Conservation (phyloP, 768 basidiomycete genomes). For the Pisolithus sp. region DNA sequence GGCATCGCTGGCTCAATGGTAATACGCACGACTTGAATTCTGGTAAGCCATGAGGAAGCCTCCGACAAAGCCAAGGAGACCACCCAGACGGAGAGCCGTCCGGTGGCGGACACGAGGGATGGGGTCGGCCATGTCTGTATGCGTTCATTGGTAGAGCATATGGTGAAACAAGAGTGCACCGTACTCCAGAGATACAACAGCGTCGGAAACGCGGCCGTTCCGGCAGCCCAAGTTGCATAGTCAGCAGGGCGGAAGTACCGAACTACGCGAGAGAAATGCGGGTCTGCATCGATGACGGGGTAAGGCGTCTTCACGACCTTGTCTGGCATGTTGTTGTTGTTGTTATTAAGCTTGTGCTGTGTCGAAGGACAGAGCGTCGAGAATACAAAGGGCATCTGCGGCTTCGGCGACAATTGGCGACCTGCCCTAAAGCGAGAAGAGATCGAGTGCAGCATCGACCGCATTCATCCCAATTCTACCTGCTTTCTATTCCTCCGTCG, state of each 20-base stretch:
- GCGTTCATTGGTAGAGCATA: constrained; percentile 6
- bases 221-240: constrained; percentile 77
- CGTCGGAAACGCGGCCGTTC: constrained; percentile 77
- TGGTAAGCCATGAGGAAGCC: constrained; percentile 95
- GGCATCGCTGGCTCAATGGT: constrained; percentile 4
- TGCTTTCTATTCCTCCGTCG: constrained; percentile 9
- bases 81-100: constrained; percentile 47
- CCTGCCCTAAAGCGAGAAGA: constrained; percentile 28
- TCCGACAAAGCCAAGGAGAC: constrained; percentile 77
- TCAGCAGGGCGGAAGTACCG: constrained; percentile 85
- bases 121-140: constrained; percentile 42
- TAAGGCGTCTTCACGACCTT: constrained; percentile 59
- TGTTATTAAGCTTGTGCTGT: neutral
- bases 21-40: constrained; percentile 69
- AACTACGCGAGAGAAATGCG: constrained; percentile 80
- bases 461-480: constrained; percentile 2
- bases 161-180: constrained; percentile 18
- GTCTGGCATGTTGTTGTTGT: constrained; percentile 28
- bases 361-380: neutral
- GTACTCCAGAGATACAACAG: constrained; percentile 77
- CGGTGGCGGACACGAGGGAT: constrained; percentile 31
- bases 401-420: constrained; percentile 6
- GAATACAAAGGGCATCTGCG: neutral
- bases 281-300: constrained; percentile 93
- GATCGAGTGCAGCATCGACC: constrained; percentile 13